Conservation (phyloP, 306 rosid genomes). For the Ochetophila trinervis region DNA sequence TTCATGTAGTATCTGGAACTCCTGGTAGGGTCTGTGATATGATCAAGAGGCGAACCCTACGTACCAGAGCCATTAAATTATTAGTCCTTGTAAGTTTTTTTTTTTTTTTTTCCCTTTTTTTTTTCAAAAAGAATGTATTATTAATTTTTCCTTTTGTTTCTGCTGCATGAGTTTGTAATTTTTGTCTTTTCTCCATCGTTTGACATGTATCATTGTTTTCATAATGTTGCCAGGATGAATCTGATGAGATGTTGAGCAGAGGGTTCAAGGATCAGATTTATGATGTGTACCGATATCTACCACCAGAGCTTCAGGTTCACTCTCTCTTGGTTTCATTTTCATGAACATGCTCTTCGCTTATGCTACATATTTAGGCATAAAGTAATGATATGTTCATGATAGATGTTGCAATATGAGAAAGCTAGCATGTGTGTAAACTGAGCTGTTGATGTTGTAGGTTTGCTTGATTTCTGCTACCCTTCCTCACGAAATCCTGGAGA, state of each 20-base stretch:
- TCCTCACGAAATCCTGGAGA: slow-evolving; percentile 98
- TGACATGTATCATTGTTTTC: not conserved
- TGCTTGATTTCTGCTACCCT: slow-evolving; percentile 95
- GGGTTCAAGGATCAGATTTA: slow-evolving; percentile 99
- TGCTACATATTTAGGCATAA: not conserved
- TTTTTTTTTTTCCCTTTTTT: too few relatives aligned
- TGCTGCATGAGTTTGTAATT: not conserved
- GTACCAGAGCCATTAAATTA: slow-evolving; percentile 86
- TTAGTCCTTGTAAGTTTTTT: slow-evolving; percentile 64
- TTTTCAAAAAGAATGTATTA: too few relatives aligned
- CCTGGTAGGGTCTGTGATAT: slow-evolving; percentile 98
- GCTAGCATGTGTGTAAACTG: slow-evolving; percentile 9
- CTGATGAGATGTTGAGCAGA: slow-evolving; percentile 99
- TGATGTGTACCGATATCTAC: slow-evolving; percentile 95
- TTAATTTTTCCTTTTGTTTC: not conserved
- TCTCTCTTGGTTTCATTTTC: slow-evolving; percentile 6
- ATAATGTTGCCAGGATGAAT: slow-evolving; percentile 65
- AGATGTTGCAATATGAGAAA: not conserved
- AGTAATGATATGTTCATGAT: not conserved
- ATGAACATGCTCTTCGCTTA: not conserved
- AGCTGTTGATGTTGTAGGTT: slow-evolving; percentile 50
- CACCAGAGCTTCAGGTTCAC: slow-evolving; percentile 97
- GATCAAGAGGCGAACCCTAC: slow-evolving; percentile 95
- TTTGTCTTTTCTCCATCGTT: not conserved
- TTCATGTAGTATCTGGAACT: slow-evolving; percentile 97